phyloP scores from a whole-genome alignment of 202 grass and related monocot genomes.

The Zoysia matrella region DNA sequence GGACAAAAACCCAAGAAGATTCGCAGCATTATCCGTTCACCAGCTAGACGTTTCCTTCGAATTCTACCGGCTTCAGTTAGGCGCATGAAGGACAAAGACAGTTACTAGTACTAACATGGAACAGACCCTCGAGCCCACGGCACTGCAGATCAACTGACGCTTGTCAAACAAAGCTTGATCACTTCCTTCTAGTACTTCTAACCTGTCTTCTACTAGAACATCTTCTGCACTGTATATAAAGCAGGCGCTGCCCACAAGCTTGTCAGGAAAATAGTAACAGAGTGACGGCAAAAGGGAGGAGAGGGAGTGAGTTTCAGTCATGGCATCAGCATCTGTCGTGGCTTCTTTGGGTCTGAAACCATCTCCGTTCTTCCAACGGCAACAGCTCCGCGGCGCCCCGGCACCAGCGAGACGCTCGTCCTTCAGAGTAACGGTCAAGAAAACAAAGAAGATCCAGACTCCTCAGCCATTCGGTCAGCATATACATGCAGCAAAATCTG shows the following conservation, averaged over 20 bases:
- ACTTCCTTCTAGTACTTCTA: conserved; percentile 32
- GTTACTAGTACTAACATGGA: neutral
- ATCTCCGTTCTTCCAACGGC: conserved; percentile 23
- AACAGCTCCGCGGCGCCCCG: conserved; percentile 21
- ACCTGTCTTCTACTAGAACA: neutral
- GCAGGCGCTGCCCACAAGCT: neutral
- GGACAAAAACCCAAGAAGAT: neutral
- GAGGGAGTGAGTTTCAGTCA: neutral
- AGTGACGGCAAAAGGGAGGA: no score
- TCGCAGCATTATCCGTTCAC: conserved; percentile 30
- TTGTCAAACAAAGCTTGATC: conserved; percentile 33
- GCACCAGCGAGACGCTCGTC: conserved; percentile 35
- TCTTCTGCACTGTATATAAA: conserved; percentile 12
- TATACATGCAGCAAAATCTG: neutral
- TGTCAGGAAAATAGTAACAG: no score
- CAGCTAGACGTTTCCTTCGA: conserved; percentile 54
- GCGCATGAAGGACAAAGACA: conserved; percentile 37
- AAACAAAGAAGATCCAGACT: conserved; percentile 59
- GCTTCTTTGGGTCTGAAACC: conserved; percentile 50
- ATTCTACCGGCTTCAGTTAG: conserved; percentile 42
- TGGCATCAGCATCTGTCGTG: conserved; percentile 44
- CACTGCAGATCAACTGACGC: conserved; percentile 45
- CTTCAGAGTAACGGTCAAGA: conserved; percentile 57
- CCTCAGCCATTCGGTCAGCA: conserved; percentile 56
- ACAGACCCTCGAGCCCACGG: conserved; percentile 31